A percentile compares a stretch with the other conserved stretches of the same genome.
Evolutionary conservation across 2,329 filamentous ascomycete genomes (phyloP).

Genomic region (Pseudogymnoascus sp.): DNA sequence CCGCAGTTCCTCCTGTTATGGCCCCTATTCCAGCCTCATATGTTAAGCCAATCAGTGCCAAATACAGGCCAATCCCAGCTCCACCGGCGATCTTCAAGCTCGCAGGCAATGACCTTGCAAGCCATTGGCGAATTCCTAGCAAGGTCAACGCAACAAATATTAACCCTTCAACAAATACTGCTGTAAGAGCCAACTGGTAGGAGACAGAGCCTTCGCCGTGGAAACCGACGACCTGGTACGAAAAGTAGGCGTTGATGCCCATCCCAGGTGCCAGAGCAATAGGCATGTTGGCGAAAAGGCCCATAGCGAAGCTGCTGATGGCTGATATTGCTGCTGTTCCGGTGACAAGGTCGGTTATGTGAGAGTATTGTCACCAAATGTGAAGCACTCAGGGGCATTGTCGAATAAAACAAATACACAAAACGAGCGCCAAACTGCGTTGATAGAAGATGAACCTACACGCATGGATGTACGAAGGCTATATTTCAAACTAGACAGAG

Average conservation of each 20-base stretch:
- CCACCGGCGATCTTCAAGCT: slow-evolving; percentile 84
- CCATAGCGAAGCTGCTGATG: slow-evolving; percentile 75
- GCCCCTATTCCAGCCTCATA: slow-evolving; percentile 79
- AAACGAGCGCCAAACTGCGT: neutral
- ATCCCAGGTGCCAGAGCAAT: slow-evolving; percentile 68
- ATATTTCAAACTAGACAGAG: neutral
- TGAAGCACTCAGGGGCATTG: neutral
- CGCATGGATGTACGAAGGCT: neutral
- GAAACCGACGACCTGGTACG: slow-evolving; percentile 68
- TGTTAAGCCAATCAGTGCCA: slow-evolving; percentile 62
- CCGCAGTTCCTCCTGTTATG: slow-evolving; percentile 58
- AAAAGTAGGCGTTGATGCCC: slow-evolving; percentile 83
- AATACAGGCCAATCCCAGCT: slow-evolving; percentile 77
- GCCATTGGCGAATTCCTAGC: slow-evolving; percentile 78
- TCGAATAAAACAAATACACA: neutral
- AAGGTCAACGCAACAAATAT: slow-evolving; percentile 76
- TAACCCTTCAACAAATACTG: slow-evolving; percentile 82
- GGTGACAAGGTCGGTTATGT: slow-evolving; percentile 60
- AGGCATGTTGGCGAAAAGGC: slow-evolving; percentile 68
- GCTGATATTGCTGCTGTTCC: slow-evolving; percentile 78
- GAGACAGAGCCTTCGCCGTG: slow-evolving; percentile 68
- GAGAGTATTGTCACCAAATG: neutral
- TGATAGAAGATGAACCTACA: neutral
- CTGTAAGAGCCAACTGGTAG: slow-evolving; percentile 70
- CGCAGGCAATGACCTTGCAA: slow-evolving; percentile 72